phyloP scores from a whole-genome alignment of 176 grass and related monocot species.

The Aegilops sharonensis region DNA sequence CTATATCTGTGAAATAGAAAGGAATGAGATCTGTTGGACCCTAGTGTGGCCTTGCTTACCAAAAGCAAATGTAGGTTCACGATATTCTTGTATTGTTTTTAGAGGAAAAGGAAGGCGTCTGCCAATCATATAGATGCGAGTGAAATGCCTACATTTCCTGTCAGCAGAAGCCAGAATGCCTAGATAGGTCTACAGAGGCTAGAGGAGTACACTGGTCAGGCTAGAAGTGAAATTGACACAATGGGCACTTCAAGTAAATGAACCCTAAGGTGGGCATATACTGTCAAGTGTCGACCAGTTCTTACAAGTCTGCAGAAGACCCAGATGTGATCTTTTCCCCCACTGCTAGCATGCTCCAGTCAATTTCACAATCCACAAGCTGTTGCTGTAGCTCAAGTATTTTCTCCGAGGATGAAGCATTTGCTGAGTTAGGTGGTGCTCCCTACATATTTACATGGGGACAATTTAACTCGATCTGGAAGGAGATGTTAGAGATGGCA shows the following conservation, averaged over 20 bases:
- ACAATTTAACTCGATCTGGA: background rate
- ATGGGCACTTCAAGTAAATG: conserved; percentile 1
- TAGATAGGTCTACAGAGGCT: background rate
- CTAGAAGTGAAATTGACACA: background rate
- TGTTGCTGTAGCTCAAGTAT: conserved; percentile 43
- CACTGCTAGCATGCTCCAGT: conserved; percentile 47
- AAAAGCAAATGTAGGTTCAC: background rate
- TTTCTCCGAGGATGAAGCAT: conserved; percentile 41
- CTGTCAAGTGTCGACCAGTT: conserved; percentile 8
- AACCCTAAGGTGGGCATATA: background rate
- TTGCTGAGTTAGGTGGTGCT: conserved; percentile 53
- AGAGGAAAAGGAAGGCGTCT: background rate
- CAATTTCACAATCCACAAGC: conserved; percentile 58
- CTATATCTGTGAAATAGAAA: conserved; percentile 55
- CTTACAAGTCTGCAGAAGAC: conserved; percentile 81
- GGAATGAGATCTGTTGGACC: background rate
- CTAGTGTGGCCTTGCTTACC: background rate
- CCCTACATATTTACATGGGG: conserved; percentile 38
- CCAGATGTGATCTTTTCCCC: conserved; percentile 57
- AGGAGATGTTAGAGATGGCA: background rate
- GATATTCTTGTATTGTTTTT: background rate
- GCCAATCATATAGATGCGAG: background rate
- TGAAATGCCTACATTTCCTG: background rate
- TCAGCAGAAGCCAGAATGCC: background rate
- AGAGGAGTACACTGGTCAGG: background rate